Conservation (phyloP, 1,284 basidiomycete genomes). For the Moesziomyces sp. region DNA sequence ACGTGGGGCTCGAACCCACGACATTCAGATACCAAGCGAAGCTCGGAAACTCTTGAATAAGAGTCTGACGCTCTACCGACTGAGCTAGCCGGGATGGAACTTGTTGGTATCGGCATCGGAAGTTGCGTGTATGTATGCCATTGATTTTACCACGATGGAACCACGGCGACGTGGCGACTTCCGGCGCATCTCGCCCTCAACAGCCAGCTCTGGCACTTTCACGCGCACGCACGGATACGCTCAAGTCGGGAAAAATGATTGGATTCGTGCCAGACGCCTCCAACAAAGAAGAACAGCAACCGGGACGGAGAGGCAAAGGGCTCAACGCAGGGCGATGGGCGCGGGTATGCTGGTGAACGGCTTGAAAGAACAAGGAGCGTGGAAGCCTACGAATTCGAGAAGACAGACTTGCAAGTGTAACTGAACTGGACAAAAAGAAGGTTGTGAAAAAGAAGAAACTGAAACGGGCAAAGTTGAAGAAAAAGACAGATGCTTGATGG, state of each 20-base stretch:
- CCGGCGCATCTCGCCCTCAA: too few species aligned
- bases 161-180: too few species aligned
- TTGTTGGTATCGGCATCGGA: too few species aligned
- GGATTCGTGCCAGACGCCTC: conserved; percentile 1
- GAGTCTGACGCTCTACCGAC: conserved; percentile 68
- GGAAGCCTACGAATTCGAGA: background rate
- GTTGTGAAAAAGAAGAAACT: background rate
- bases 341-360: background rate
- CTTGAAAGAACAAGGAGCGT: background rate
- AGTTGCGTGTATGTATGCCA: too few species aligned
- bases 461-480: background rate
- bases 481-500: background rate
- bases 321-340: background rate
- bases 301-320: background rate
- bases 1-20: conserved; percentile 67
- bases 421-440: background rate
- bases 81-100: conserved; percentile 67
- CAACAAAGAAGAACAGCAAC: background rate
- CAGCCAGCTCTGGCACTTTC: background rate
- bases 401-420: too few species aligned
- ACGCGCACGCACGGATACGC: background rate
- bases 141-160: too few species aligned
- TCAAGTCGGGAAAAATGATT: background rate
- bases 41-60: conserved; percentile 58
- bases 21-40: conserved; percentile 58